A percentile compares a stretch with the other conserved stretches of the same genome.
Conservation (phyloP, 2,329 filamentous ascomycete species). For the Bertia moriformis region DNA sequence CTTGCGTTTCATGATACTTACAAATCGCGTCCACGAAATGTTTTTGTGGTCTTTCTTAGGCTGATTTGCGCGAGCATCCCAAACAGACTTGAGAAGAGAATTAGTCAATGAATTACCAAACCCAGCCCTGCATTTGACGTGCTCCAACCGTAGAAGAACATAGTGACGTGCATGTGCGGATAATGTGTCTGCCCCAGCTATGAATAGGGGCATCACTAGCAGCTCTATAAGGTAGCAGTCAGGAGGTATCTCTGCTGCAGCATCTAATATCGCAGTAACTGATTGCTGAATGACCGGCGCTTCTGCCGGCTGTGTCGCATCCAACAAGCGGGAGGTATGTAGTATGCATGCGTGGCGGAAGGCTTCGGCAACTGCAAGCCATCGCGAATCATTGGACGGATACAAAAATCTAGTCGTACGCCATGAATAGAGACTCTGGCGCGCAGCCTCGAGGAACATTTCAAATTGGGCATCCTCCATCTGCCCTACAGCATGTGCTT, state of each 20-base stretch:
- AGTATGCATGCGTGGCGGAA: background rate
- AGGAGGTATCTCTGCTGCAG: slow-evolving; percentile 9
- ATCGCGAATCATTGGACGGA: background rate
- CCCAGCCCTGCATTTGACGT: background rate
- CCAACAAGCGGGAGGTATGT: background rate
- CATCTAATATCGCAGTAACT: slow-evolving; percentile 11
- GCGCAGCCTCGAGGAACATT: background rate
- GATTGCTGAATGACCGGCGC: slow-evolving; percentile 10
- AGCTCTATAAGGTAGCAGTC: slow-evolving; percentile 11
- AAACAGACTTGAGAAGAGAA: background rate
- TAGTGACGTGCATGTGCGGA: slow-evolving; percentile 14
- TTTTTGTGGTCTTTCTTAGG: background rate
- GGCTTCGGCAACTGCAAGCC: background rate
- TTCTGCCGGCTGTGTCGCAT: slow-evolving; percentile 5
- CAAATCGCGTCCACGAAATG: background rate
- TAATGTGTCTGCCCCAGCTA: slow-evolving; percentile 12
- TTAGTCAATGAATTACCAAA: background rate
- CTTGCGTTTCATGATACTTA: background rate
- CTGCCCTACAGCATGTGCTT: slow-evolving; percentile 3
- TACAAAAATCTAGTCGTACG: background rate
- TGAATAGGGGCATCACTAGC: slow-evolving; percentile 13
- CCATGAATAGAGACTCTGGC: background rate
- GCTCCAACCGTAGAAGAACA: slow-evolving; percentile 5
- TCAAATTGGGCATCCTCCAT: background rate
- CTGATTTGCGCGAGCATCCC: background rate